Evolutionary conservation across 306 rosid genomes (phyloP).

Genomic region (Medicago ruthenica): DNA sequence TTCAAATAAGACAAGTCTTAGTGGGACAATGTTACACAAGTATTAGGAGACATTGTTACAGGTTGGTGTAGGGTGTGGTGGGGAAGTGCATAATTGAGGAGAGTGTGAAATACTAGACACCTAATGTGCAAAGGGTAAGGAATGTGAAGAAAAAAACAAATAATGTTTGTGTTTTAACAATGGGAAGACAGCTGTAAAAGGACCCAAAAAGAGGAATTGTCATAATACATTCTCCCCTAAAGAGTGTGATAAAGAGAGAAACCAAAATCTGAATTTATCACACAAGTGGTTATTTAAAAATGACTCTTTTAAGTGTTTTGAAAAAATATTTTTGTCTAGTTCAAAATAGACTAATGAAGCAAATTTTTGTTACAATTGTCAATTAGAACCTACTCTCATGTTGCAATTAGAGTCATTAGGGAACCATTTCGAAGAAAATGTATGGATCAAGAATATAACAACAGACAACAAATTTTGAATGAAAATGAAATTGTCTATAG

Average conservation of each 20-base stretch:
- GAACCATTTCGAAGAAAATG: constrained; percentile 25
- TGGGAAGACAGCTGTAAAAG: constrained; percentile 70
- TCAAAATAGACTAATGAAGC: constrained; percentile 45
- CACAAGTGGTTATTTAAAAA: constrained; percentile 10
- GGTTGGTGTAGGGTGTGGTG: constrained; percentile 42
- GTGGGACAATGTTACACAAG: constrained; percentile 33
- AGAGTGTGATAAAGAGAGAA: constrained; percentile 7
- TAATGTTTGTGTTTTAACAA: constrained; percentile 34
- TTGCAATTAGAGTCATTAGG: constrained; percentile 6
- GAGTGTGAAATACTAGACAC: constrained; percentile 51
- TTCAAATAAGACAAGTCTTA: too few species aligned
- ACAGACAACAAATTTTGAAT: constrained; percentile 34
- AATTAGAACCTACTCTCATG: constrained; percentile 3
- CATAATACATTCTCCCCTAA: constrained; percentile 52
- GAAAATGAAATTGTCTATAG: constrained; percentile 42
- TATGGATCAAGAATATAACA: neutral
- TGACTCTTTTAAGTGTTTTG: neutral
- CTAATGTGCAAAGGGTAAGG: constrained; percentile 61
- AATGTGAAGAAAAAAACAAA: constrained; percentile 58
- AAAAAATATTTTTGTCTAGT: constrained; percentile 38
- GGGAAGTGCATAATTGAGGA: constrained; percentile 64
- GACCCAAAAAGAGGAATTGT: constrained; percentile 52
- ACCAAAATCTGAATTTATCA: constrained; percentile 34
- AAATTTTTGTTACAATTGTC: constrained; percentile 42
- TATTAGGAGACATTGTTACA: constrained; percentile 48